Percentiles rank a stretch among this genome's conserved stretches.
Conservation (phyloP, 805 yeast species). For the Candida morakotiae region DNA sequence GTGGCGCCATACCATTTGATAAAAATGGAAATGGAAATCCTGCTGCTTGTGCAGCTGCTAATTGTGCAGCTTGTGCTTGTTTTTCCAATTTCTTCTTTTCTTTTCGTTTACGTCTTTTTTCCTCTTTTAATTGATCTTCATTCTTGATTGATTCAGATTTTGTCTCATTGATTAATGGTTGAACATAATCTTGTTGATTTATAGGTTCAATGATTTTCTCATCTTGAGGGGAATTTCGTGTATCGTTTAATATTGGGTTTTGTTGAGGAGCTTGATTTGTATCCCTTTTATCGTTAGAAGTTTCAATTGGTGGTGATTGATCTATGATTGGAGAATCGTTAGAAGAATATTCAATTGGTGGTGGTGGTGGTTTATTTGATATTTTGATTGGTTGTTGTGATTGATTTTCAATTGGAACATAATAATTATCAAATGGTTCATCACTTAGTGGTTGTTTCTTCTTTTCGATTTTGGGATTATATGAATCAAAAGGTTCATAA, state of each 20-base stretch:
- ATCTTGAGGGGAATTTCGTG: too few species aligned
- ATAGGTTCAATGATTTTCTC: background rate
- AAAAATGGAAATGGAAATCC: conserved; percentile 10
- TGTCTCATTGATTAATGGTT: conserved; percentile 30
- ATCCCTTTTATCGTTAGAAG: too few species aligned
- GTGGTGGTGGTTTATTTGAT: background rate
- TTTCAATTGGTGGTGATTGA: too few species aligned
- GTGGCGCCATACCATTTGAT: conserved; percentile 3
- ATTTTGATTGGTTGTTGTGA: background rate
- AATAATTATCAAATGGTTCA: conserved; percentile 26
- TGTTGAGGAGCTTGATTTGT: too few species aligned
- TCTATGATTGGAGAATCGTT: too few species aligned
- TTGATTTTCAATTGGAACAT: background rate
- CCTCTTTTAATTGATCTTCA: conserved; percentile 73
- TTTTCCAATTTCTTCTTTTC: conserved; percentile 9
- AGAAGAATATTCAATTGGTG: background rate
- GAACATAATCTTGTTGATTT: background rate
- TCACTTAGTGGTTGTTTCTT: background rate
- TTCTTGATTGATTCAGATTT: conserved; percentile 55
- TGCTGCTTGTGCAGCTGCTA: conserved; percentile 12
- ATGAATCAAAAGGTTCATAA: conserved; percentile 24
- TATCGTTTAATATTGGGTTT: too few species aligned
- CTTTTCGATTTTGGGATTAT: conserved; percentile 16
- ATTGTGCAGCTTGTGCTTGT: conserved; percentile 9
- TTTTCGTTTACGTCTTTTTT: conserved; percentile 7